Percentiles rank a stretch among this genome's conserved stretches.
Conservation (phyloP, 306 rosid species). For the Gastrolobium bilobum region DNA sequence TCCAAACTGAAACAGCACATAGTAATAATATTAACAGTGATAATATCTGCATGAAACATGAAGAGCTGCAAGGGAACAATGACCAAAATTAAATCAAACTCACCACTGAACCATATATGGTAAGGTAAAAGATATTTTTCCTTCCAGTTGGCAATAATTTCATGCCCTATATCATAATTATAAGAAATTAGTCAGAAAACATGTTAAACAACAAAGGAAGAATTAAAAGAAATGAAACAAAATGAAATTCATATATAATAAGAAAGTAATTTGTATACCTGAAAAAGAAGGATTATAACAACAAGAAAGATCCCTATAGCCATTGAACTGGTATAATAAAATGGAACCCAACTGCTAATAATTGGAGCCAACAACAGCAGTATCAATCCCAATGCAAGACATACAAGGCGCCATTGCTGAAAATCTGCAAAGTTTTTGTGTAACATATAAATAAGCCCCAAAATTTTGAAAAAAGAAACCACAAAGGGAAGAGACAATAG, state of each 20-base stretch:
- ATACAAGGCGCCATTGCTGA: no score
- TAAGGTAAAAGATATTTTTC: conserved; percentile 67
- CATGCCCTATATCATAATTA: no score
- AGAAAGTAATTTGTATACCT: conserved; percentile 60
- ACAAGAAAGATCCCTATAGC: conserved; percentile 79
- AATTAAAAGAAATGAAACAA: conserved; percentile 24
- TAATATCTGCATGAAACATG: conserved; percentile 26
- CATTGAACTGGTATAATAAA: conserved; percentile 88
- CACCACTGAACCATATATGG: conserved; percentile 84
- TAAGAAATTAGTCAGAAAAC: conserved; percentile 17
- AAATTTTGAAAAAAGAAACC: no score
- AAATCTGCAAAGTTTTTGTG: no score
- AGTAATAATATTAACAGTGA: conserved; percentile 6
- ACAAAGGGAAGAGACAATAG: no score
- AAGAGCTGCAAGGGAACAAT: conserved; percentile 28
- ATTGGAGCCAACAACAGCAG: conserved; percentile 74
- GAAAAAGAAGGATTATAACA: conserved; percentile 77
- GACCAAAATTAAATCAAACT: conserved; percentile 49
- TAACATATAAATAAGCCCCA: no score
- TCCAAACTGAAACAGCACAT: conserved; percentile 71
- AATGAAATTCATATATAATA: neutral
- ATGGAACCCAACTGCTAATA: conserved; percentile 83
- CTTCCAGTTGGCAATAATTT: no score
- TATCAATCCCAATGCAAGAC: no score
- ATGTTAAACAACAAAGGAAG: conserved; percentile 38